A percentile compares a stretch with the other conserved stretches of the same genome.
Conservation (phyloP, 2,329 filamentous ascomycete genomes). For the Fusarium bactridioides region DNA sequence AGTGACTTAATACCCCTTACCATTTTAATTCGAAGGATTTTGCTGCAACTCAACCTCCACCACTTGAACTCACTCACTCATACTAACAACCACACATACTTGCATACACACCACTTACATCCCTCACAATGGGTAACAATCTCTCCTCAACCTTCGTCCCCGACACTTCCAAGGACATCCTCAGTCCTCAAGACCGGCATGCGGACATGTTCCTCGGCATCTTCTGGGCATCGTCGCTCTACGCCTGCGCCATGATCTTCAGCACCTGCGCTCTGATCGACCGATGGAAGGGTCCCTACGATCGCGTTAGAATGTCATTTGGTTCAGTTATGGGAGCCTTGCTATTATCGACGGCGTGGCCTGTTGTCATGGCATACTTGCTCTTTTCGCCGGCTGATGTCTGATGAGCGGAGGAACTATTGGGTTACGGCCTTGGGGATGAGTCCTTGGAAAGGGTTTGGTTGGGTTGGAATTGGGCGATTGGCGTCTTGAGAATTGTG, state of each 20-base stretch:
- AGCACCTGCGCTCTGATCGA: slow-evolving; percentile 52
- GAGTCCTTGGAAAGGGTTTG: not conserved
- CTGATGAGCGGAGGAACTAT: not conserved
- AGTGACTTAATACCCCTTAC: slow-evolving; percentile 18
- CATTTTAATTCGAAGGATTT: not conserved
- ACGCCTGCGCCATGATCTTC: slow-evolving; percentile 53
- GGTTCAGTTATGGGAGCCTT: slow-evolving; percentile 44
- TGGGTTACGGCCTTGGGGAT: not conserved
- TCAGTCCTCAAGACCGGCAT: slow-evolving; percentile 44
- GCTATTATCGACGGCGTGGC: slow-evolving; percentile 48
- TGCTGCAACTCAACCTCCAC: not conserved
- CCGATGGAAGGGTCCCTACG: slow-evolving; percentile 52
- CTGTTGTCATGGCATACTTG: slow-evolving; percentile 48
- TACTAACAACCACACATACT: not conserved
- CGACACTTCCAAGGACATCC: slow-evolving; percentile 48
- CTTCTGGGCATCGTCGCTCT: slow-evolving; percentile 48
- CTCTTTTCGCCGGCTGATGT: slow-evolving; percentile 31
- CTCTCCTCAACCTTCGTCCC: slow-evolving; percentile 50
- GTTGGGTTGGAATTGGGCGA: not conserved
- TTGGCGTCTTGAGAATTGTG: slow-evolving; percentile 13
- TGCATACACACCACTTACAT: not conserved
- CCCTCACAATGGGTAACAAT: slow-evolving; percentile 49
- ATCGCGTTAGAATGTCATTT: slow-evolving; percentile 43
- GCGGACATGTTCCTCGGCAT: slow-evolving; percentile 46
- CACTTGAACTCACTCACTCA: not conserved